A percentile compares a stretch with the other conserved stretches of the same genome.
These are phyloP conservation scores for Colletotrichum limetticola DNA, from an alignment of 2,329 filamentous ascomycete genomes.

Conservation along the genomic window DNA sequence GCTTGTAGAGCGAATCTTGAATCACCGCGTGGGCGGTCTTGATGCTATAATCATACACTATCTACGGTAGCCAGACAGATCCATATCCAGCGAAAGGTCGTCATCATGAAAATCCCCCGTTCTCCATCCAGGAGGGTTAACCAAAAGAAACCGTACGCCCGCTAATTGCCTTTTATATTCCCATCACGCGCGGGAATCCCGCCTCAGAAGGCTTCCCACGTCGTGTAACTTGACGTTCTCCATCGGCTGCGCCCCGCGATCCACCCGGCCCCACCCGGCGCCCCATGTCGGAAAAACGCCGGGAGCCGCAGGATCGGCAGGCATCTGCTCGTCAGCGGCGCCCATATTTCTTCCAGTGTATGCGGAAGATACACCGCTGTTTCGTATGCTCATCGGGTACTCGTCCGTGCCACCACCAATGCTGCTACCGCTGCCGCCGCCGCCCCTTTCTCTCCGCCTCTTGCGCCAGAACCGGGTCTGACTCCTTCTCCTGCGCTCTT, in stretches of 20 bases:
- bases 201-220: constrained; percentile 45
- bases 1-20: background rate
- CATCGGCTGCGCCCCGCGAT: constrained; percentile 40
- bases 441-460: constrained; percentile 36
- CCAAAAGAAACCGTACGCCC: background rate
- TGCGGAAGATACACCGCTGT: constrained; percentile 38
- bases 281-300: constrained; percentile 30
- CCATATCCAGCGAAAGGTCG: background rate
- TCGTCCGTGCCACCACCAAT: constrained; percentile 8
- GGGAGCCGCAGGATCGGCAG: background rate
- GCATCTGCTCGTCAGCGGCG: constrained; percentile 14
- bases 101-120: background rate
- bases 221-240: constrained; percentile 46
- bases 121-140: background rate
- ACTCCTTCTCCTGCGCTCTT: constrained; percentile 33
- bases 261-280: constrained; percentile 44
- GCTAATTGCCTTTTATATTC: background rate
- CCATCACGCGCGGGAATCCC: constrained; percentile 9
- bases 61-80: background rate
- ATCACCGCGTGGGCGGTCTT: constrained; percentile 2
- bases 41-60: constrained; percentile 9
- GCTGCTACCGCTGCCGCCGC: constrained; percentile 38
- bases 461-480: constrained; percentile 35
- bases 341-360: constrained; percentile 35
- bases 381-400: constrained; percentile 35